Evolutionary conservation across 352 stramenopile genomes (phyloP).

Genomic region (Globisporangium solare): DNA sequence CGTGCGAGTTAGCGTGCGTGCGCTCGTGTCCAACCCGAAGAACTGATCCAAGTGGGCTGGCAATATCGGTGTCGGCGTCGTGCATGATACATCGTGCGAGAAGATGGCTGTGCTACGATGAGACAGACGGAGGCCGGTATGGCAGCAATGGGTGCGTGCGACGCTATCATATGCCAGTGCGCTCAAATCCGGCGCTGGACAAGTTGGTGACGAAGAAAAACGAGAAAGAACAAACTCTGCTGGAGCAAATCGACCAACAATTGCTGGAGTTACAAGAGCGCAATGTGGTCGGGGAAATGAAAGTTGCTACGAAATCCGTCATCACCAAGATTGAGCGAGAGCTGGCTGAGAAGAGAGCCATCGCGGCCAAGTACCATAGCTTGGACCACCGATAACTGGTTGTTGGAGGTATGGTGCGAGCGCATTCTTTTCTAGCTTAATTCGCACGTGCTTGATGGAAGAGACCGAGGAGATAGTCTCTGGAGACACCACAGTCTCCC

Average conservation of each 20-base stretch:
- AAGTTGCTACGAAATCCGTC: constrained; percentile 35
- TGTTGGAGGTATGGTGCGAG: no score
- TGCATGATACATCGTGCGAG: constrained; percentile 75
- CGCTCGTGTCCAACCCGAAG: constrained; percentile 44
- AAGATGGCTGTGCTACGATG: constrained; percentile 72
- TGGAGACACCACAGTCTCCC: constrained; percentile 15
- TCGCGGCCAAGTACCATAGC: constrained; percentile 45
- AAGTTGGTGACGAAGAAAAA: constrained; percentile 40
- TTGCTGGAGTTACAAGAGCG: constrained; percentile 52
- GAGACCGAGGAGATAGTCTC: constrained; percentile 10
- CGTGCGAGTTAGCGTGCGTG: constrained; percentile 63
- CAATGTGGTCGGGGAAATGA: constrained; percentile 51
- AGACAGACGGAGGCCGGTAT: constrained; percentile 63
- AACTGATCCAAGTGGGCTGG: not conserved
- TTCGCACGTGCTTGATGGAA: constrained; percentile 11
- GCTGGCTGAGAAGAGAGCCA: constrained; percentile 33
- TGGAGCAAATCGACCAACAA: constrained; percentile 58
- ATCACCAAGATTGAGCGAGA: constrained; percentile 52
- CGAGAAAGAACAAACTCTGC: constrained; percentile 27
- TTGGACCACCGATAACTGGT: constrained; percentile 28
- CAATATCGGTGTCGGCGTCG: constrained; percentile 13
- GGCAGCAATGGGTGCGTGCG: constrained; percentile 54
- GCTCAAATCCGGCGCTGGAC: constrained; percentile 36
- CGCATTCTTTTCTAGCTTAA: not conserved
- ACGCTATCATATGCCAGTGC: constrained; percentile 54